phyloP scores from a whole-genome alignment of 2,329 filamentous ascomycete genomes.

The Diplocarpon rosae region DNA sequence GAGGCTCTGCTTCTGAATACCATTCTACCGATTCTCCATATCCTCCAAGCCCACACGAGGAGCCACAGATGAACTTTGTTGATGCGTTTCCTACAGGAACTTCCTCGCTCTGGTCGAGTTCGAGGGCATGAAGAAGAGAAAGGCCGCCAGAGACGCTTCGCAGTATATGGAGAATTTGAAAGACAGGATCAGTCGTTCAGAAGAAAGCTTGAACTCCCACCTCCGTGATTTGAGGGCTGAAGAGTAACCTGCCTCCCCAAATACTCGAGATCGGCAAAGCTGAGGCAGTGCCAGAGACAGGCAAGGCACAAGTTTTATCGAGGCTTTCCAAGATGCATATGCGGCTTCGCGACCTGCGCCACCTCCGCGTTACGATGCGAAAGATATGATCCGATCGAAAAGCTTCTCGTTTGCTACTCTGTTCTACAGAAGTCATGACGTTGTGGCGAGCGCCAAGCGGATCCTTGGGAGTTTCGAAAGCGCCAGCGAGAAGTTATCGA shows the following conservation, averaged over 20 bases:
- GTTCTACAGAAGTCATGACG: constrained; percentile 8
- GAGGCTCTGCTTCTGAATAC: background rate
- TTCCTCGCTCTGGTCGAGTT: constrained; percentile 18
- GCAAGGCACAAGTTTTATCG: constrained; percentile 14
- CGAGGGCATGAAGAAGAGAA: constrained; percentile 17
- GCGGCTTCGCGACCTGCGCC: constrained; percentile 11
- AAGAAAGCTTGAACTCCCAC: constrained; percentile 11
- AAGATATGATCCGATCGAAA: background rate
- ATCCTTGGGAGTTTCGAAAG: constrained; percentile 15
- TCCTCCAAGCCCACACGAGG: background rate
- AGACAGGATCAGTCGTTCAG: constrained; percentile 6
- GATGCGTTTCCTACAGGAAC: constrained; percentile 6
- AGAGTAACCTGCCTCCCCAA: constrained; percentile 1
- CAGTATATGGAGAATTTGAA: constrained; percentile 14
- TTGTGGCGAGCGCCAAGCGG: constrained; percentile 9
- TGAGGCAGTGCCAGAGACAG: constrained; percentile 11
- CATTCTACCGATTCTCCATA: background rate
- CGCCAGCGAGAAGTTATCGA: constrained; percentile 7
- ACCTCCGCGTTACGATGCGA: background rate
- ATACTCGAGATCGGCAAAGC: background rate
- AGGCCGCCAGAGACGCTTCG: constrained; percentile 9
- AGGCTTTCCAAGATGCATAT: constrained; percentile 15
- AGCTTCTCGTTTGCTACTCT: constrained; percentile 12
- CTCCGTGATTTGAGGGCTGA: constrained; percentile 3
- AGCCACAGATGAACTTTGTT: background rate